phyloP scores from a whole-genome alignment of 2,329 filamentous ascomycete genomes.

The Neopestalotiopsis sp. region DNA sequence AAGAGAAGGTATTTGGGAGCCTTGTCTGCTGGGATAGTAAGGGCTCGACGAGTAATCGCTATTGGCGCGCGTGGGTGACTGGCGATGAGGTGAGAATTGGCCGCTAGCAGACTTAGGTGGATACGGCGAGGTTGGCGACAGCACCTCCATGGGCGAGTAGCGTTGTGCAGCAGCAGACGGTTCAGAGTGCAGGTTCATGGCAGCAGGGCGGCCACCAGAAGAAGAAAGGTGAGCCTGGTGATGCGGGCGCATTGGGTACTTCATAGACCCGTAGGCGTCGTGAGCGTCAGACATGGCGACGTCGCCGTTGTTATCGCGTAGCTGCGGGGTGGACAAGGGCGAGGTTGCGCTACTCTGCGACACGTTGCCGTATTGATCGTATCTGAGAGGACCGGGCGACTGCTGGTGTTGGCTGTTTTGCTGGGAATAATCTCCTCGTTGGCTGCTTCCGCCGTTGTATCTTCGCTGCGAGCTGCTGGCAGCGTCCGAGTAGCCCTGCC shows the following conservation, averaged over 20 bases:
- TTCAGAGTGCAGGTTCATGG: slow-evolving; percentile 75
- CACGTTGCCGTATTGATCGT: slow-evolving; percentile 61
- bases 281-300: slow-evolving; percentile 84
- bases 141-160: slow-evolving; percentile 93
- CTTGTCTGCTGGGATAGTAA: slow-evolving; percentile 58
- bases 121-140: slow-evolving; percentile 83
- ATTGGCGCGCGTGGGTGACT: slow-evolving; percentile 75
- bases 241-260: slow-evolving; percentile 81
- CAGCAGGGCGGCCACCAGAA: slow-evolving; percentile 45
- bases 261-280: slow-evolving; percentile 84
- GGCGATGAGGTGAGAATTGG: slow-evolving; percentile 60
- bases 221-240: slow-evolving; percentile 74
- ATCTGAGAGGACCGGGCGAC: slow-evolving; percentile 66
- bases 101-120: slow-evolving; percentile 60
- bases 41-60: slow-evolving; percentile 64
- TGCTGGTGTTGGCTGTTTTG: slow-evolving; percentile 43
- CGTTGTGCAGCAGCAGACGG: slow-evolving; percentile 84
- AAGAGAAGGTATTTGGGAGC: slow-evolving; percentile 76
- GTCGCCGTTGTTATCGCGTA: slow-evolving; percentile 75
- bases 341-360: slow-evolving; percentile 46
- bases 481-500: slow-evolving; percentile 72
- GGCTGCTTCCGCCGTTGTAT: slow-evolving; percentile 47
- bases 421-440: slow-evolving; percentile 38
- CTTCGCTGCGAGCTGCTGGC: slow-evolving; percentile 63
- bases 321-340: slow-evolving; percentile 55